Base-by-base conservation (phyloP, 2,329 filamentous ascomycete species). In the Fulvia fulva region DNA sequence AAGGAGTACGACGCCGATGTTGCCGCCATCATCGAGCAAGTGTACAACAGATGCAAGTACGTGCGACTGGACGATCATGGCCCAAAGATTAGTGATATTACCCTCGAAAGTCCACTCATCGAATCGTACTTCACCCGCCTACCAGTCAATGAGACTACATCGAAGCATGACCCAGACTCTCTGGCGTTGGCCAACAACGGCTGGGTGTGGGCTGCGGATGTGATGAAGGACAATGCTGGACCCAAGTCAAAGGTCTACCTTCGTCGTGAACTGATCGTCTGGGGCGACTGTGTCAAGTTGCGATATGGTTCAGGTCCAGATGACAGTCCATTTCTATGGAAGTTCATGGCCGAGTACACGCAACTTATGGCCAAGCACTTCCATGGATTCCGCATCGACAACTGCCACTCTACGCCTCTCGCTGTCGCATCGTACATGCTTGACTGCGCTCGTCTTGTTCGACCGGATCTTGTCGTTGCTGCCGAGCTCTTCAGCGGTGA, bases 141-240 rank as follows among this genome's bases (percentile, higher is more conserved):
- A 43, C 90, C 92, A 1, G 73, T 83, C 28, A 96, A 96, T 67
- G 84, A 88, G 11, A 84, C 81, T 11, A 96, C 94, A 0, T 81
- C 85, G 61, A 87, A 90, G 68, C 88, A 95, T 69, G 86, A 86
- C 57, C 81, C 86, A 1, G 87, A 87, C 57, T 87, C 91, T 45
- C 81, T 96, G 47, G 90, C 90, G 2, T 77, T 99, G 53, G 92
- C 87, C 43, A 97, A 97, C 76, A 99, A 99, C 70, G 94, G 94
- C 45, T 99, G 94, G 94, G 92, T 99, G 8, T 99, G 94, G 94
- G 93, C 90, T 58, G 93, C 93, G 5, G 95, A 97, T 75, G 93
- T 94, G 1, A 83, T 97, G 75, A 83, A 90, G 45, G 94, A 99
- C 76, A 94, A 97, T 69, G 94, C 94, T 28, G 95, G 95, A 0